Evolutionary conservation across 2,329 filamentous ascomycete species (phyloP), one percentile per base, ranked within the genome.

Genomic region (Scedosporium dehoogii): DNA sequence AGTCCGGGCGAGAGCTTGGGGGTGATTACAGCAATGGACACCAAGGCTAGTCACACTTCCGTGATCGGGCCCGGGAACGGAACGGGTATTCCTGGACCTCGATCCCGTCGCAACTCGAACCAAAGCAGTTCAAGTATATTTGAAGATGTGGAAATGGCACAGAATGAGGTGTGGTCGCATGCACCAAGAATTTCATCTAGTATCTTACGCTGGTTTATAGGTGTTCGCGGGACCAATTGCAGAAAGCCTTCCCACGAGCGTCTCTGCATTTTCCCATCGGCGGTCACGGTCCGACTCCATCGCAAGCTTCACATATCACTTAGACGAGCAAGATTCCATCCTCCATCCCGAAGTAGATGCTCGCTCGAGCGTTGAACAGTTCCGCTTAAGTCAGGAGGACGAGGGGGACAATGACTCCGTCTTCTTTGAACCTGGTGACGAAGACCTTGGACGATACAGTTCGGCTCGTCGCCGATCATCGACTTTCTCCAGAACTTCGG

Each of bases 81-180:
- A 12, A 10, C 21, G n/a, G 2, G 9, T n/a, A 21, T 21, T 12
- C n/a, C 21, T 53, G 48, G 6, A 9, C 48, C 48, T 53, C 48
- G 48, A 65, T 90, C 91, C 73, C 80, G 87, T 61, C 79, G 88
- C 62, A 80, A 81, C 67, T 89, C 87, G 60, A 90, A 90, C 69
- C 80, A 86, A 69, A 91, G 89, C 76, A 85, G 82, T 74, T 81
- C 87, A 42, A 96, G 91, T 75, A 87, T 97, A 68, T 88, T 96
- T 68, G 91, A 91, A 67, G 91, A 96, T 74, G 92, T 97, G n/a
- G 93, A 97, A 73, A 97, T 99, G 94, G 93, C 94, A 21, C 91
- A 96, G 60, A 91, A 96, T 73, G 93, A 97, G 84, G 90, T 94
- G 69, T 63, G 67, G 59, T 23, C 18, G 44, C 2, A 56, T 41